These are phyloP conservation scores for Ophiorrhiza pumila DNA, from an alignment of 257 asterid genomes.

Conservation along the genomic window DNA sequence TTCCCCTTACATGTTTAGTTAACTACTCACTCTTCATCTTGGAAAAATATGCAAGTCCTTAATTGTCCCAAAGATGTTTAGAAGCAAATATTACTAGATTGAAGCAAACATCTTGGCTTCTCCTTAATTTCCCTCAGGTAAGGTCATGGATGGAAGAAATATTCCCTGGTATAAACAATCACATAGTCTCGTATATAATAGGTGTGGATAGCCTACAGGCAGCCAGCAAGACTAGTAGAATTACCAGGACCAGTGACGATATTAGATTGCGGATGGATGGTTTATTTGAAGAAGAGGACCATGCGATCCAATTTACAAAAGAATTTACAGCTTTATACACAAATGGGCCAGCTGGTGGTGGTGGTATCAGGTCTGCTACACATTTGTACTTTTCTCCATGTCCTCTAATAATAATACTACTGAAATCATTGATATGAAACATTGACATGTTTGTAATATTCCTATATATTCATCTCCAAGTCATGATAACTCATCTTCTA, in stretches of 20 bases:
- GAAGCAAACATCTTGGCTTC: not conserved
- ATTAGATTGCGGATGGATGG: constrained; percentile 92
- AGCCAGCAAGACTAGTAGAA: constrained; percentile 21
- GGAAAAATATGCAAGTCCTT: not conserved
- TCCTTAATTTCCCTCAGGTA: constrained; percentile 45
- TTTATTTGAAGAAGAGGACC: constrained; percentile 75
- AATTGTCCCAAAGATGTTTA: not conserved
- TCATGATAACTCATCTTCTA: constrained; percentile 2
- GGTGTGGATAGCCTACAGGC: constrained; percentile 88
- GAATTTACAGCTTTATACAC: constrained; percentile 92
- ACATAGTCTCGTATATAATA: constrained; percentile 66
- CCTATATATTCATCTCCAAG: not conserved
- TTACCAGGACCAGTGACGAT: constrained; percentile 44
- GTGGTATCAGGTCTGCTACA: constrained; percentile 69
- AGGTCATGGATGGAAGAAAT: constrained; percentile 92
- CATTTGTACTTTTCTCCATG: constrained; percentile 8
- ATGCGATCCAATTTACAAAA: constrained; percentile 65
- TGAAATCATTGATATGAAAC: not conserved
- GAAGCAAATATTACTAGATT: not conserved
- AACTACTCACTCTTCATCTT: not conserved
- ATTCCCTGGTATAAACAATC: constrained; percentile 50
- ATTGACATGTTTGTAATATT: not conserved
- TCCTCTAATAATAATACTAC: not conserved
- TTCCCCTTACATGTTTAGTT: not conserved
- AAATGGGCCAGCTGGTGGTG: constrained; percentile 99